Base-by-base conservation (phyloP, 2,329 filamentous ascomycete species). In the Didymella pomorum region DNA sequence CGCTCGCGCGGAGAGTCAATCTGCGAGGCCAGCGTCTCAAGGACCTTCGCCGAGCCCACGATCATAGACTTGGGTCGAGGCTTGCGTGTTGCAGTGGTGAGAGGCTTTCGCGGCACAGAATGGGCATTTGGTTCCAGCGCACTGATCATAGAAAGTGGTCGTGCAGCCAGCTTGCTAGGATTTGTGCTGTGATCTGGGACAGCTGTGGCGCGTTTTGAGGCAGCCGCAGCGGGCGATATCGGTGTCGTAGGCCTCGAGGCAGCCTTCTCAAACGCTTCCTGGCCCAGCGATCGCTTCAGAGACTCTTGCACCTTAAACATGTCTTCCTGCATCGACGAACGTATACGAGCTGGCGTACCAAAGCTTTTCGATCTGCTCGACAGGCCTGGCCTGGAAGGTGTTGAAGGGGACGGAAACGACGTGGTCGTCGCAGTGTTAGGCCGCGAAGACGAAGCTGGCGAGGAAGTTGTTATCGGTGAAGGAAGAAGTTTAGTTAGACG, bases 281-380 rank as follows among this genome's bases (percentile, higher is more conserved):
- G 43, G 0, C 58, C 58, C 28, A 52, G 51, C 4, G 65, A 65
- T n/a, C 52, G 57, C 18, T 52, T 61, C 44, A 65, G 23, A 6
- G 50, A 52, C 5, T 53, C 53, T 20, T 52, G 50, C 5, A 60
- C 10, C 4, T 48, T 55, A 3, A 20, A 46, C 58, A 58, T 63
- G 4, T 68, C 62, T 35, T 58, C 58, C 31, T 54, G 49, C 18
- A 62, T 60, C n/a, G 59, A 59, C 3, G 52, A 55, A 10, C 52
- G 56, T 23, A 59, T 21, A 28, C 25, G 42, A 37, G 31, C 10
- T 2, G 56, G 52, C 7, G 56, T 59, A 7, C 56, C 56, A 18
- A 42, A 50, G 50, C 45, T 53, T 14, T 58, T 35, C 10, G 50
- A 37, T 25, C 50, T 50, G 26, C 14, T 41, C 7, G 56, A 35